A percentile compares a stretch with the other conserved stretches of the same genome.
Evolutionary conservation across 176 grass and related monocot genomes (phyloP).

Genomic region (Cocos nucifera): DNA sequence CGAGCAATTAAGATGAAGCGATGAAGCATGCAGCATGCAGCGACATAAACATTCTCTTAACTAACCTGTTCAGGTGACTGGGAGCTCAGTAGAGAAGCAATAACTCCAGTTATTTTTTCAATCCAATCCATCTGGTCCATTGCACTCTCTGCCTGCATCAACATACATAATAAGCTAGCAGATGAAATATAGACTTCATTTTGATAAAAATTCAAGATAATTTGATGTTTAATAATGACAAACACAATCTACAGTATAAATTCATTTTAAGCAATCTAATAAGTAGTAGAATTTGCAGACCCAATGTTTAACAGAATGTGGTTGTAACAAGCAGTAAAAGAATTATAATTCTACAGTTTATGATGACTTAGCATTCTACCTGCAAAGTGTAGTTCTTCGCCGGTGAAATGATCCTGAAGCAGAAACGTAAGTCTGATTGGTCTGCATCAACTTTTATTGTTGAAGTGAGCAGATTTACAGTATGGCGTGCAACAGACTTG

Average conservation of each 20-base stretch:
- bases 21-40: not conserved
- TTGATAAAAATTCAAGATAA: too few relatives aligned
- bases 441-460: slow-evolving; percentile 96
- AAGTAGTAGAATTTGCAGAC: too few relatives aligned
- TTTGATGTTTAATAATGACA: too few relatives aligned
- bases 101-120: slow-evolving; percentile 99
- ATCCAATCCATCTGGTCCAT: slow-evolving; percentile 99
- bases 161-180: slow-evolving; percentile 9
- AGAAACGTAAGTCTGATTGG: slow-evolving; percentile 90
- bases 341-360: too few relatives aligned
- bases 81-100: slow-evolving; percentile 92
- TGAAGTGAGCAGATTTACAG: slow-evolving; percentile 94
- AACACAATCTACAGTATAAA: too few relatives aligned
- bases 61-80: slow-evolving; percentile 91
- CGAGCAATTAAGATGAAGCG: not conserved
- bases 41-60: slow-evolving; percentile 9
- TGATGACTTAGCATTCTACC: slow-evolving; percentile 22
- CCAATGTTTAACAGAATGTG: too few relatives aligned
- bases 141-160: slow-evolving; percentile 82
- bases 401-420: slow-evolving; percentile 96
- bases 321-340: too few relatives aligned
- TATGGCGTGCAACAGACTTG: slow-evolving; percentile 93
- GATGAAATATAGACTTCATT: too few relatives aligned
- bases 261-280: too few relatives aligned
- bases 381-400: slow-evolving; percentile 97